A percentile compares a stretch with the other conserved stretches of the same genome.
Conservation (phyloP, 2,329 filamentous ascomycete species). For the Alternaria viburni region DNA sequence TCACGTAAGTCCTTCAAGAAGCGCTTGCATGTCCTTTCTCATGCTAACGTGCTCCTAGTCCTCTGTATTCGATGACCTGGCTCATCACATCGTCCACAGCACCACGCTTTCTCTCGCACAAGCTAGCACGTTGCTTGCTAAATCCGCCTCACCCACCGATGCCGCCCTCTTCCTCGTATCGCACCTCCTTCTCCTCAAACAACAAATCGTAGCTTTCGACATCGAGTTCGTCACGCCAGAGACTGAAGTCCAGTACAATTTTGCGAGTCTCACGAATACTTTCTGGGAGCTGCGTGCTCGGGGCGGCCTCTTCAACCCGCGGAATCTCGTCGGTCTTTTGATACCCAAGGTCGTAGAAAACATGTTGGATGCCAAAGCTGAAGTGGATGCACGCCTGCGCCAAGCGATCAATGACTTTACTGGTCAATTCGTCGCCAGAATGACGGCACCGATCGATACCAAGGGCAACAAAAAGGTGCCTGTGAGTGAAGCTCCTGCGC, state of each 20-base stretch:
- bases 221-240: constrained; percentile 77
- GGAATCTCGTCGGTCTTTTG: constrained; percentile 66
- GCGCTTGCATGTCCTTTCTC: not conserved
- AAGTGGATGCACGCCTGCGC: constrained; percentile 67
- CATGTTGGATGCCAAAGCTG: constrained; percentile 74
- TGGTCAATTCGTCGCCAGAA: constrained; percentile 61
- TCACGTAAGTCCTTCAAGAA: constrained; percentile 58
- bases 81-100: constrained; percentile 85
- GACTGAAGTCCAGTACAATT: constrained; percentile 65
- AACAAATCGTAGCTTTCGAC: constrained; percentile 94
- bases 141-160: constrained; percentile 70
- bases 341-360: constrained; percentile 72
- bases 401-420: constrained; percentile 72
- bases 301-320: constrained; percentile 70
- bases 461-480: constrained; percentile 34
- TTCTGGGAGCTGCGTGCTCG: constrained; percentile 72
- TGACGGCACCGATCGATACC: constrained; percentile 57
- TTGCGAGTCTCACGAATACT: constrained; percentile 68
- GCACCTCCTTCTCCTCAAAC: constrained; percentile 92
- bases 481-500: constrained; percentile 33
- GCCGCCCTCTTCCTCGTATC: constrained; percentile 92
- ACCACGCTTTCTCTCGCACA: constrained; percentile 83
- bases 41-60: constrained; percentile 52
- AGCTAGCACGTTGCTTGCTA: constrained; percentile 74
- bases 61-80: constrained; percentile 73